phyloP scores from a whole-genome alignment of 176 grass and related monocot genomes.

The Carex parvula region DNA sequence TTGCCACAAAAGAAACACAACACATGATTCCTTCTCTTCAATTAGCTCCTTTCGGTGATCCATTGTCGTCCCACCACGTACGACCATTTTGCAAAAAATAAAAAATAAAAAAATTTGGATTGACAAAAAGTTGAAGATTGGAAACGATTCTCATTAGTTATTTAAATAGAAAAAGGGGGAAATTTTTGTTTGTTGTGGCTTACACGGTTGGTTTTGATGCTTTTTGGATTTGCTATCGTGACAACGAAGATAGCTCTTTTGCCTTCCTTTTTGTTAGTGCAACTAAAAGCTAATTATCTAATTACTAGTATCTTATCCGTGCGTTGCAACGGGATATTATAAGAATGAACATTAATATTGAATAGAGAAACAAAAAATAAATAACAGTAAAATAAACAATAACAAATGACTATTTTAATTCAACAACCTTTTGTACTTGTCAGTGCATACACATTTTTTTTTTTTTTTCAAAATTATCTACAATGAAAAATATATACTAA shows the following conservation, averaged over 20 bases:
- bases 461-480: no score
- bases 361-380: no score
- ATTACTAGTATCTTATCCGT: background rate
- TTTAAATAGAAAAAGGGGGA: background rate
- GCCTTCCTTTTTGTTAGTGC: slow-evolving; percentile 14
- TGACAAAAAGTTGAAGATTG: slow-evolving; percentile 21
- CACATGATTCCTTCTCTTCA: background rate
- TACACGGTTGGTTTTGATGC: slow-evolving; percentile 23
- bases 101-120: background rate
- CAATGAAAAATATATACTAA: no score
- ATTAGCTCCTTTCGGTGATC: slow-evolving; percentile 12
- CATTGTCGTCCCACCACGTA: background rate
- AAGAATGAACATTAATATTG: no score
- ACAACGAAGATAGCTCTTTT: slow-evolving; percentile 5
- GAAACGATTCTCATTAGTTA: slow-evolving; percentile 6
- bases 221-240: slow-evolving; percentile 22
- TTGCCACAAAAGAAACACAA: background rate
- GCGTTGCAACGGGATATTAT: no score
- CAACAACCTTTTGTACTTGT: no score
- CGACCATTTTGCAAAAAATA: background rate
- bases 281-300: background rate
- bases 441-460: no score
- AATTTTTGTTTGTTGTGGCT: slow-evolving; percentile 17
- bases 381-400: no score
- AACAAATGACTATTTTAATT: no score